Evolutionary conservation across 352 stramenopile genomes (phyloP).

Genomic region (Lagenidium giganteum): DNA sequence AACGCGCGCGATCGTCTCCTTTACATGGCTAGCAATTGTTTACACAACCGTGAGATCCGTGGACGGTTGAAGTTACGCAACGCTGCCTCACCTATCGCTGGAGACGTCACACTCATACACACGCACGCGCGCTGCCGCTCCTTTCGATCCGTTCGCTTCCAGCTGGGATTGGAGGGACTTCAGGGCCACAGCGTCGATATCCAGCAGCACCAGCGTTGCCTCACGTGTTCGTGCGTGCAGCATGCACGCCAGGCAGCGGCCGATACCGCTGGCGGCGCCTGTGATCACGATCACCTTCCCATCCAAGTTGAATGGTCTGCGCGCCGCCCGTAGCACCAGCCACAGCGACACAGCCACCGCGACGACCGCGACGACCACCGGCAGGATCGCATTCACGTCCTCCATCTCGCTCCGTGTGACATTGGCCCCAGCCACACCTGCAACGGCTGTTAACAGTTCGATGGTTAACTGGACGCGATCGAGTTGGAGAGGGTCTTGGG

Average conservation of each 20-base stretch:
- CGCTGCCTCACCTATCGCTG: too few relatives aligned
- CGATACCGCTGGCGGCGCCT: conserved; percentile 52
- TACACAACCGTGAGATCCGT: conserved; percentile 1
- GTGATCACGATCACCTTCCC: conserved; percentile 62
- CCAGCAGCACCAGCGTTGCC: conserved; percentile 53
- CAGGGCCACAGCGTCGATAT: conserved; percentile 47
- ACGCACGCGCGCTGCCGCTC: not conserved
- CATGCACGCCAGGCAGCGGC: conserved; percentile 30
- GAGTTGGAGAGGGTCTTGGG: too few relatives aligned
- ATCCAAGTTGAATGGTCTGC: conserved; percentile 41
- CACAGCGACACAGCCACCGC: conserved; percentile 26
- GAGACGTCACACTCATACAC: conserved; percentile 23
- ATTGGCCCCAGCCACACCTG: too few relatives aligned
- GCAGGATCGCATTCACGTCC: conserved; percentile 15
- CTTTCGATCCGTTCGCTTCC: not conserved
- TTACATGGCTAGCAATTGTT: conserved; percentile 13
- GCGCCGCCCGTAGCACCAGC: not conserved
- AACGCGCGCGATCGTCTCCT: conserved; percentile 8
- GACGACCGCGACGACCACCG: conserved; percentile 30
- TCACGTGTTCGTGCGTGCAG: conserved; percentile 18
- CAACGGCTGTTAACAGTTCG: too few relatives aligned
- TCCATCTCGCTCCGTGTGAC: too few relatives aligned
- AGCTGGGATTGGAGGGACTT: conserved; percentile 20
- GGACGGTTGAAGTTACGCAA: not conserved
- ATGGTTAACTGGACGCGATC: too few relatives aligned